Conservation (phyloP, 768 basidiomycete genomes). For the Panaeolus cyanescens region DNA sequence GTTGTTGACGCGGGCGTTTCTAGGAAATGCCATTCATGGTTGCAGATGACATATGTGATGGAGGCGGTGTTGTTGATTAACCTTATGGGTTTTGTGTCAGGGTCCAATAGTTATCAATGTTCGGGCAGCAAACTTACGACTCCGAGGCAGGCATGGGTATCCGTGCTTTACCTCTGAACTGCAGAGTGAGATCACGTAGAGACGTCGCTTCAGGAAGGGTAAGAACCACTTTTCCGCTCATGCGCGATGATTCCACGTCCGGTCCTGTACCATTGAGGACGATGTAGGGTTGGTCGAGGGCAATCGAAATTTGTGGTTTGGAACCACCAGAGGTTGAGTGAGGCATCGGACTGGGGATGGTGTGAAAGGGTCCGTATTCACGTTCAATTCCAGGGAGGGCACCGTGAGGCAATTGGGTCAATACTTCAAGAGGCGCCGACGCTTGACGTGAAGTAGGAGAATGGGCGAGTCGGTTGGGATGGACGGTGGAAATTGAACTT, state of each 20-base stretch:
- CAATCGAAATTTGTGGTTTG: conserved; percentile 68
- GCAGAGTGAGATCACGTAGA: conserved; percentile 81
- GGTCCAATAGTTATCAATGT: conserved; percentile 5
- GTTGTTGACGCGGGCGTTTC: conserved; percentile 33
- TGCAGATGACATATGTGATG: conserved; percentile 65
- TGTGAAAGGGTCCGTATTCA: background rate
- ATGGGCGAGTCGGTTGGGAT: background rate
- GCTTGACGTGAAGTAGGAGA: background rate
- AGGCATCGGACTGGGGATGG: background rate
- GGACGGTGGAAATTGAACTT: background rate
- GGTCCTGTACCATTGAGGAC: conserved; percentile 77
- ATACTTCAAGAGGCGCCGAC: background rate
- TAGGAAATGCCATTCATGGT: conserved; percentile 92
- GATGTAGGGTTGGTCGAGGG: conserved; percentile 70
- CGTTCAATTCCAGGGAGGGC: background rate
- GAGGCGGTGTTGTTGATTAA: conserved; percentile 45
- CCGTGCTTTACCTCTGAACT: conserved; percentile 81
- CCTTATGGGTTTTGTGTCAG: conserved; percentile 23
- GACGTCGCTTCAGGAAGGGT: conserved; percentile 81
- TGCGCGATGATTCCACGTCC: conserved; percentile 80
- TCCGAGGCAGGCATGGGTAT: conserved; percentile 61
- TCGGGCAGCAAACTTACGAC: conserved; percentile 45
- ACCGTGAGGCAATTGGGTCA: background rate
- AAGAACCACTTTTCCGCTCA: conserved; percentile 82
- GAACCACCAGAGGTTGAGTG: background rate